phyloP scores from a whole-genome alignment of 495 filamentous ascomycete genomes.

The Delitschia confertaspora region DNA sequence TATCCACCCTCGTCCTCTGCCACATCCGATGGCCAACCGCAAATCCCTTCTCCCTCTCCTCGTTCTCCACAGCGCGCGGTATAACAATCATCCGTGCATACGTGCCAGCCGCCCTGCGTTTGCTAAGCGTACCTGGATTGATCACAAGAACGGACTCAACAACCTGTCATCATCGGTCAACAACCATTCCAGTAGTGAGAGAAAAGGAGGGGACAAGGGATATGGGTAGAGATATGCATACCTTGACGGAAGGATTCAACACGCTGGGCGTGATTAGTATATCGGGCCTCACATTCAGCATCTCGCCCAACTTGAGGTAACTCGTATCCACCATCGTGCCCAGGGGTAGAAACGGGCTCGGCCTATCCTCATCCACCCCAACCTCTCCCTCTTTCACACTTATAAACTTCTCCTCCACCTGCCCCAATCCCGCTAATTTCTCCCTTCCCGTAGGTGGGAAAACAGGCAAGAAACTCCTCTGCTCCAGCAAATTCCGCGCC shows the following conservation, averaged over 20 bases:
- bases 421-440: constrained; percentile 34
- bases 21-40: constrained; percentile 65
- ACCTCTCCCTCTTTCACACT: constrained; percentile 13
- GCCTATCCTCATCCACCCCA: constrained; percentile 41
- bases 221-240: too few species aligned
- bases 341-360: constrained; percentile 41
- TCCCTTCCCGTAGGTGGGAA: constrained; percentile 67
- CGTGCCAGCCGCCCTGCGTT: constrained; percentile 67
- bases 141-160: constrained; percentile 77
- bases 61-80: constrained; percentile 48
- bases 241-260: constrained; percentile 78
- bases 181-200: too few species aligned
- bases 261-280: constrained; percentile 75
- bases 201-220: not conserved
- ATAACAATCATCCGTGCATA: constrained; percentile 69
- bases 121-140: constrained; percentile 82
- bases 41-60: constrained; percentile 48
- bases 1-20: constrained; percentile 75
- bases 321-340: constrained; percentile 73
- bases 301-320: constrained; percentile 83
- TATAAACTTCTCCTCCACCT: constrained; percentile 9
- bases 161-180: constrained; percentile 45
- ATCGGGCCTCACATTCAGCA: constrained; percentile 76
- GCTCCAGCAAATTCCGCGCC: constrained; percentile 67
- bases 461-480: constrained; percentile 81